Conservation (phyloP, 2,329 filamentous ascomycete species). For the Ascochyta koolunga region DNA sequence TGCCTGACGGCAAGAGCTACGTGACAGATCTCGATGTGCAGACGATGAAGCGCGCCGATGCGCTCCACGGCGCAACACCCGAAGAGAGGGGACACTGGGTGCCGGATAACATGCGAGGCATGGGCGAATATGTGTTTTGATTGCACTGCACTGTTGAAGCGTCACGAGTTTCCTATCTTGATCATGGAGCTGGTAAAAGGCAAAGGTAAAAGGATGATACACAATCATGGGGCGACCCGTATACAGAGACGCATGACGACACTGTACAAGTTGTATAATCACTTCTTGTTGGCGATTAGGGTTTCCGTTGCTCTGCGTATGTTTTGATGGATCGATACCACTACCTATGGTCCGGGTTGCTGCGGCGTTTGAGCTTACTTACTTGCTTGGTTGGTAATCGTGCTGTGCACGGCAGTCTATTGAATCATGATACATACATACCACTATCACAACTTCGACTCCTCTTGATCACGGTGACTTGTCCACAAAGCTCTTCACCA, state of each 20-base stretch:
- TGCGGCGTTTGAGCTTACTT: conserved; percentile 6
- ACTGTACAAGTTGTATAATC: conserved; percentile 13
- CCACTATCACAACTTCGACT: not conserved
- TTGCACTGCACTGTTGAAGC: not conserved
- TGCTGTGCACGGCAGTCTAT: conserved; percentile 15
- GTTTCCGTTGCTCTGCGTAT: not conserved
- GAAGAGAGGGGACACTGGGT: conserved; percentile 90
- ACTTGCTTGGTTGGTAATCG: conserved; percentile 7
- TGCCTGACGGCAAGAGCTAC: conserved; percentile 72
- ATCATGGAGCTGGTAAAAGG: not conserved
- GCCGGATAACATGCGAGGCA: conserved; percentile 66
- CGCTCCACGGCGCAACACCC: conserved; percentile 76
- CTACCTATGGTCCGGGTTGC: conserved; percentile 17
- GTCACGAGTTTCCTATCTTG: conserved; percentile 8
- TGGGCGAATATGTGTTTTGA: conserved; percentile 12
- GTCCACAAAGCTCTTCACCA: not conserved
- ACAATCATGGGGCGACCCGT: conserved; percentile 24
- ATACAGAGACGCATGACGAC: conserved; percentile 24
- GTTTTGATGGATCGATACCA: conserved; percentile 18
- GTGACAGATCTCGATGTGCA: conserved; percentile 93
- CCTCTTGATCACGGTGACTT: not conserved
- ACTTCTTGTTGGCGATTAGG: conserved; percentile 4
- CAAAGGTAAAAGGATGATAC: conserved; percentile 10
- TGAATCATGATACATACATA: conserved; percentile 1
- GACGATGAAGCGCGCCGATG: conserved; percentile 86